Percentiles rank a stretch among this genome's conserved stretches.
phyloP scores from a whole-genome alignment of 495 filamentous ascomycete genomes.

The Annulohypoxylon bovei region DNA sequence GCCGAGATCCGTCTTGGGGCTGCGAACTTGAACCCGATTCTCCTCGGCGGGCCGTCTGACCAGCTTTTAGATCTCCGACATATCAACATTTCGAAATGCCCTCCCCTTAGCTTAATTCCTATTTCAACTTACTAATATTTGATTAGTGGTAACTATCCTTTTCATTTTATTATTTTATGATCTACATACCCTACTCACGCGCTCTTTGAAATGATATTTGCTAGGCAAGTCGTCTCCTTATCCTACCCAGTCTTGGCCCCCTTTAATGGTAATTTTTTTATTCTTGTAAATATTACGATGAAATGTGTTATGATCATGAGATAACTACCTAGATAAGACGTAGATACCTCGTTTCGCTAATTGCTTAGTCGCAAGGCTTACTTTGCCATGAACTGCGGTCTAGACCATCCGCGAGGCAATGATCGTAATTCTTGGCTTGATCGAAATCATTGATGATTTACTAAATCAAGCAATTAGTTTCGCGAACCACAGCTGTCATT shows the following conservation, averaged over 20 bases:
- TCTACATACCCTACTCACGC: not conserved
- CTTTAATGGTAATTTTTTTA: not conserved
- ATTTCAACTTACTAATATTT: slow-evolving; percentile 1
- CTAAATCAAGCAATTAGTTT: slow-evolving; percentile 1
- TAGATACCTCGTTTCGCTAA: not conserved
- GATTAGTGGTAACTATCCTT: not conserved
- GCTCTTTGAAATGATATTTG: not conserved
- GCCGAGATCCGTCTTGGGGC: slow-evolving; percentile 33
- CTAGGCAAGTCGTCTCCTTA: not conserved
- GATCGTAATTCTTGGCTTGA: not conserved
- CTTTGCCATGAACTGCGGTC: not conserved
- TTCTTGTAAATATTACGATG: not conserved
- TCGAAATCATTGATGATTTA: not conserved
- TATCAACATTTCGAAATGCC: slow-evolving; percentile 1
- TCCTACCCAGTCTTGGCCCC: not conserved
- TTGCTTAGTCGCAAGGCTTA: not conserved
- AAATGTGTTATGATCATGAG: not conserved
- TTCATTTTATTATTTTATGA: not conserved
- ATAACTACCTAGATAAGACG: not conserved
- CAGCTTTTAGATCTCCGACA: slow-evolving; percentile 10
- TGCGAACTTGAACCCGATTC: slow-evolving; percentile 26
- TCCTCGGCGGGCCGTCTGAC: slow-evolving; percentile 40
- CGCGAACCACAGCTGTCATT: slow-evolving; percentile 1
- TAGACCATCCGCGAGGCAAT: not conserved
- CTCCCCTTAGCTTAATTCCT: slow-evolving; percentile 8